These are phyloP conservation scores for Malus fusca DNA, from an alignment of 306 rosid species.

Conservation along the genomic window DNA sequence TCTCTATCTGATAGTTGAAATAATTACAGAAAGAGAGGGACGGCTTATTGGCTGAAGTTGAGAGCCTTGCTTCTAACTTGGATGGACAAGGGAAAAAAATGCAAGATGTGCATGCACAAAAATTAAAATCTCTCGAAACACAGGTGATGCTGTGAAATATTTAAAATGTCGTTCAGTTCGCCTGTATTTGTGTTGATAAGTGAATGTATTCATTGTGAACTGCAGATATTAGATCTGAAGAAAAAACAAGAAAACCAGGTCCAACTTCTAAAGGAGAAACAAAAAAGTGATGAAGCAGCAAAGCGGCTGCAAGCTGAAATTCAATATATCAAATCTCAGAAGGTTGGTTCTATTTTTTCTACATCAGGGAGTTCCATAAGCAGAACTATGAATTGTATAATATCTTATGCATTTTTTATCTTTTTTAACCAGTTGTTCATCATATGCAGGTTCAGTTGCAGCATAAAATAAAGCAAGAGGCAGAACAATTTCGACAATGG, in stretches of 20 bases:
- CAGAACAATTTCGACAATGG: slow-evolving; percentile 81
- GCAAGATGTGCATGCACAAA: slow-evolving; percentile 51
- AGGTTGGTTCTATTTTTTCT: slow-evolving; percentile 35
- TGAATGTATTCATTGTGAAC: slow-evolving; percentile 4
- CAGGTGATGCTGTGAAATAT: slow-evolving; percentile 39
- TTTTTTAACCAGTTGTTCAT: slow-evolving; percentile 3
- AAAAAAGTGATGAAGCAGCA: slow-evolving; percentile 77
- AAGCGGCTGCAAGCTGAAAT: slow-evolving; percentile 72
- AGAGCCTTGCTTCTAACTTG: slow-evolving; percentile 49
- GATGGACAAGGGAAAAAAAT: slow-evolving; percentile 45
- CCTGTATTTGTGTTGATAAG: background rate
- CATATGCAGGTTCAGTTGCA: slow-evolving; percentile 66
- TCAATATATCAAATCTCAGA: slow-evolving; percentile 67
- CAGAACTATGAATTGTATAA: background rate
- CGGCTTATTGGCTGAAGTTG: slow-evolving; percentile 57
- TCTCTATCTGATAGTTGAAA: slow-evolving; percentile 22
- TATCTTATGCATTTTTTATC: slow-evolving; percentile 3
- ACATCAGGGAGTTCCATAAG: background rate
- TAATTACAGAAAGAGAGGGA: slow-evolving; percentile 66
- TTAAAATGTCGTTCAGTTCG: slow-evolving; percentile 1
- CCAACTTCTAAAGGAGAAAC: slow-evolving; percentile 64
- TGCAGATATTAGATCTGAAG: slow-evolving; percentile 66
- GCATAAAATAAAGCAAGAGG: slow-evolving; percentile 73
- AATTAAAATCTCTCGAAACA: slow-evolving; percentile 53
- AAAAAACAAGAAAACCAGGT: slow-evolving; percentile 78